Base-by-base conservation (phyloP, 768 basidiomycete genomes). In the Daedaleopsis sinensis region DNA sequence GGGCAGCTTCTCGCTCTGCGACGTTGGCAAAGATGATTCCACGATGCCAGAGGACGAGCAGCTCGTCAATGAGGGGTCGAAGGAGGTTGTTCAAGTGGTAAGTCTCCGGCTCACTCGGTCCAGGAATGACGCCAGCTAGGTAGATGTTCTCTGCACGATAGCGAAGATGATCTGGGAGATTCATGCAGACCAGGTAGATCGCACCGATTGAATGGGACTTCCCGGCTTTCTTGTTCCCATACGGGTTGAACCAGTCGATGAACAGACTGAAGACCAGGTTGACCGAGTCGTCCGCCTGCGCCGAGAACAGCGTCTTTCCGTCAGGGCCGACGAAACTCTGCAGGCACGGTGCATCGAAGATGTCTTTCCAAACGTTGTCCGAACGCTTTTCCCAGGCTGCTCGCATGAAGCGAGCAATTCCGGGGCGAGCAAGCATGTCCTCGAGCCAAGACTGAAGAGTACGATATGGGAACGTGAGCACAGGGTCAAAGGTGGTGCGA, bases 101-200 rank as follows among this genome's bases (percentile, higher is more conserved):
- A 0, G 73, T 52, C 49, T 77, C 72, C 0, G 70, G 62, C 0
- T 80, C 80, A n/a, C n/a, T n/a, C n/a, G n/a, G n/a, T 0, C 80
- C 78, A 5, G 79, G 78, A 23, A 80, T 76, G 56, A 82, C 62
- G 0, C 74, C 78, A 1, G 72, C 77, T 0, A 81, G 67, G 58
- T 71, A 81, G 67, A 82, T 73, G 57, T 82, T 80, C 43, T 68
- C 67, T 57, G 64, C 24, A 47, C 63, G 52, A 39, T 52, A 68
- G 5, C 69, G 65, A 5, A 68, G 52, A 10, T 62, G 35, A 3
- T 62, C 64, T 10, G 72, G 72, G 1, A 74, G 67, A 47, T 73
- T 72, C 48, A 69, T 59, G 51, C 68, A 70, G 1, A 55, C 65
- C 52, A 73, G 54, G 44, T 67, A 71, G 13, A 73, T 67, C 0